Conservation (phyloP, 805 yeast species). For the Cephaloascus fragrans region DNA sequence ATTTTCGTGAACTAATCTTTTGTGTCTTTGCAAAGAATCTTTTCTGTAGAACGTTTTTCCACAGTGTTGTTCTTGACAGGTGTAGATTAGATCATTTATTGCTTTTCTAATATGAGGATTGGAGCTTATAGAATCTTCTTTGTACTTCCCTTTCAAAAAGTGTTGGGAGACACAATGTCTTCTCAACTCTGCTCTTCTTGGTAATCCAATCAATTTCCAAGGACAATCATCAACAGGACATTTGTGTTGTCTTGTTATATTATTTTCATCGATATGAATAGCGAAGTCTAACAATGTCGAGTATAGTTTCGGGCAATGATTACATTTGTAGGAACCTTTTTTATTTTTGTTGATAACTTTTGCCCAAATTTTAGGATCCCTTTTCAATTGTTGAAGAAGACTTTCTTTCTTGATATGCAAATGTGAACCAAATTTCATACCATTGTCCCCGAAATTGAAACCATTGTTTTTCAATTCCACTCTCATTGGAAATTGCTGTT, state of each 20-base stretch:
- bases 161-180: conserved; percentile 44
- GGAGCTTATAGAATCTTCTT: conserved; percentile 1
- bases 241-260: conserved; percentile 27
- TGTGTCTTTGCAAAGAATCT: conserved; percentile 46
- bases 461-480: neutral
- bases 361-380: conserved; percentile 14
- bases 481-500: neutral
- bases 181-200: conserved; percentile 36
- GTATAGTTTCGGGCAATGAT: conserved; percentile 34
- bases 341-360: conserved; percentile 20
- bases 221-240: conserved; percentile 38
- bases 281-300: conserved; percentile 26
- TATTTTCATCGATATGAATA: conserved; percentile 30
- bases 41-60: conserved; percentile 38
- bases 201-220: conserved; percentile 39
- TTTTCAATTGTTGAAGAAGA: conserved; percentile 10
- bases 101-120: neutral
- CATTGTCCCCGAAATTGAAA: neutral
- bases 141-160: conserved; percentile 7
- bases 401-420: neutral
- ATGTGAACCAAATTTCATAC: too few relatives aligned
- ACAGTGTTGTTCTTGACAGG: conserved; percentile 19
- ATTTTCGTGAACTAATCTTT: conserved; percentile 37
- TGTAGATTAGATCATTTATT: conserved; percentile 2
- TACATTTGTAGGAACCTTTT: conserved; percentile 35